phyloP scores from a whole-genome alignment of 148 eudicot genomes.

The Nepenthes gracilis region DNA sequence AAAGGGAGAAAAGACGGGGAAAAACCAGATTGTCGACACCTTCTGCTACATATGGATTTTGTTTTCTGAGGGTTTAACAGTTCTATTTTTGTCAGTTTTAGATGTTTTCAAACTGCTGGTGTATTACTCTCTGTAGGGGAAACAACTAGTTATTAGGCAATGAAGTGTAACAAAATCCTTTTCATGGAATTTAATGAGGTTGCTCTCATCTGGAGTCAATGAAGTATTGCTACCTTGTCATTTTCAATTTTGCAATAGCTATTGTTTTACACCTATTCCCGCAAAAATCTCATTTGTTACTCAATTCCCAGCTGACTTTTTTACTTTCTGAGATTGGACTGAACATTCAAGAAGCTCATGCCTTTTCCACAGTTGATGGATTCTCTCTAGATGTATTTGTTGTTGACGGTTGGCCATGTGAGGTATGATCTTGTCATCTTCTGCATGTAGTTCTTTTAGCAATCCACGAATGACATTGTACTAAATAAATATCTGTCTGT shows the following conservation, averaged over 20 bases:
- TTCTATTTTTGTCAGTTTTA: too few species aligned
- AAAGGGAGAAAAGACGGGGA: too few species aligned
- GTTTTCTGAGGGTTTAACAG: too few species aligned
- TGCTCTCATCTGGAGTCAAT: background rate
- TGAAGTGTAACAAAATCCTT: background rate
- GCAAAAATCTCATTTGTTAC: slow-evolving; percentile 7
- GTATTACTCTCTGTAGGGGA: too few species aligned
- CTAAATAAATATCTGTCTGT: too few species aligned
- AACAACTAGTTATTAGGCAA: too few species aligned
- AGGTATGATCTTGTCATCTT: slow-evolving; percentile 35
- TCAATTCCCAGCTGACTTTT: slow-evolving; percentile 62
- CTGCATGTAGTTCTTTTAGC: background rate
- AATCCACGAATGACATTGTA: too few species aligned
- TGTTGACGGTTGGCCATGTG: slow-evolving; percentile 60
- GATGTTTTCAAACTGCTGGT: too few species aligned
- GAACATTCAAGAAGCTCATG: slow-evolving; percentile 95
- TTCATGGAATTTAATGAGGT: background rate
- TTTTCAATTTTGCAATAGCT: background rate
- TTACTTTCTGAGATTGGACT: slow-evolving; percentile 72
- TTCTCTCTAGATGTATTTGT: slow-evolving; percentile 90
- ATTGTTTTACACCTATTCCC: background rate
- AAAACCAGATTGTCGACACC: too few species aligned
- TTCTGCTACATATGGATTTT: too few species aligned
- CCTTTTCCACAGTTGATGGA: slow-evolving; percentile 80
- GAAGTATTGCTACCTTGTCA: background rate